Evolutionary conservation across 2,329 filamentous ascomycete genomes (phyloP).

Genomic region (Colletotrichum godetiae): DNA sequence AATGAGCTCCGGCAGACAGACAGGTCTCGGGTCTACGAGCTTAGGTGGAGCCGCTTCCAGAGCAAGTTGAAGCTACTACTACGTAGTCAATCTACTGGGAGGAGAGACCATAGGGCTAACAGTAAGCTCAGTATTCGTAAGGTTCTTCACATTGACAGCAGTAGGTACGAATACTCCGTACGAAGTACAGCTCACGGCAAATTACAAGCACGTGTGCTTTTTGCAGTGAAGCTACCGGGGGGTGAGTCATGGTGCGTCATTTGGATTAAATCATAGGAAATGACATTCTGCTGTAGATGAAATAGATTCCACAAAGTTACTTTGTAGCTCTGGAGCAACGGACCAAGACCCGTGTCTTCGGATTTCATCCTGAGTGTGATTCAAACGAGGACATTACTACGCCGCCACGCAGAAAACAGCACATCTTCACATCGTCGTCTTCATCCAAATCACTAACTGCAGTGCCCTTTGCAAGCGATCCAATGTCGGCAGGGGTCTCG

Average conservation of each 20-base stretch:
- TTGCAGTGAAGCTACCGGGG: background rate
- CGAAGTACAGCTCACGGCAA: background rate
- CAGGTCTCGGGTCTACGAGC: slow-evolving; percentile 15
- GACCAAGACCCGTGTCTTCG: background rate
- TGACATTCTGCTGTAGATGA: background rate
- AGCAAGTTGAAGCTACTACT: slow-evolving; percentile 18
- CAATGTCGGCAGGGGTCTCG: background rate
- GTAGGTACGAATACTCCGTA: no score
- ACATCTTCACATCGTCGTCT: background rate
- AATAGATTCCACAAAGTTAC: background rate
- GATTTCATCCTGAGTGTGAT: background rate
- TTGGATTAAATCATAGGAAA: background rate
- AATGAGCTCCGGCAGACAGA: background rate
- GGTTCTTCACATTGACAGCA: background rate
- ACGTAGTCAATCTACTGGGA: background rate
- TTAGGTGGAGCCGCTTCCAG: slow-evolving; percentile 10
- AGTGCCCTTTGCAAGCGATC: background rate
- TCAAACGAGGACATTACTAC: background rate
- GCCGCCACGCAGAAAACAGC: background rate
- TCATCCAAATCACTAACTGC: background rate
- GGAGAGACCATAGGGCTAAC: slow-evolving; percentile 6
- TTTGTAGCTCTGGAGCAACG: background rate
- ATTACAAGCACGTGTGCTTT: background rate
- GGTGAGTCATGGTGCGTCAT: slow-evolving; percentile 27
- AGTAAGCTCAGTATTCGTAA: slow-evolving; percentile 6